Conservation (phyloP, 2,329 filamentous ascomycete genomes). For the Calonectria leucothoes region DNA sequence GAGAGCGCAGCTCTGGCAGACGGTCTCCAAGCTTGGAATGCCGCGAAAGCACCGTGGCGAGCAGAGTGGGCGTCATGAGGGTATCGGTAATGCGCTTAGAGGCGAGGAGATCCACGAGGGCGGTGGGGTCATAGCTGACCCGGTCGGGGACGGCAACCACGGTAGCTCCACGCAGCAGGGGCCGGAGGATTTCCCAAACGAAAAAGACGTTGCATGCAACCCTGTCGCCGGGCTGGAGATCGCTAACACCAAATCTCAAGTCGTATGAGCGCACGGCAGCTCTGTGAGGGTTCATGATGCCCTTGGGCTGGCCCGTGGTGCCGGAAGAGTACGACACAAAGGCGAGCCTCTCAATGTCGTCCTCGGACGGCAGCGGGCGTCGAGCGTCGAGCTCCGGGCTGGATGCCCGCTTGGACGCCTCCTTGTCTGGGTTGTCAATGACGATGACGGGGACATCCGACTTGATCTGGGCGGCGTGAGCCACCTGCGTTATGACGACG, state of each 20-base stretch:
- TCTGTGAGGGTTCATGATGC: constrained; percentile 82
- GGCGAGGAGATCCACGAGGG: constrained; percentile 77
- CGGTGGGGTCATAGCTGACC: constrained; percentile 80
- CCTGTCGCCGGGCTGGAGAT: constrained; percentile 77
- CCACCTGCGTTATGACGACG: constrained; percentile 75
- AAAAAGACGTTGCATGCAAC: constrained; percentile 93
- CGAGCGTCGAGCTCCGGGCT: constrained; percentile 52
- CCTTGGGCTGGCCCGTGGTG: constrained; percentile 83
- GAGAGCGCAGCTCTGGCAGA: constrained; percentile 73
- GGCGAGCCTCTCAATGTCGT: constrained; percentile 78
- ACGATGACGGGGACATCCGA: constrained; percentile 71
- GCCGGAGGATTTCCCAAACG: constrained; percentile 85
- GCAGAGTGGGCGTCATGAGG: constrained; percentile 84
- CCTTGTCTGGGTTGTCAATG: constrained; percentile 63
- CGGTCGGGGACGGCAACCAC: constrained; percentile 81
- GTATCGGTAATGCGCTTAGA: constrained; percentile 79
- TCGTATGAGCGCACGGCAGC: constrained; percentile 81
- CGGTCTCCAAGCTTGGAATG: constrained; percentile 73
- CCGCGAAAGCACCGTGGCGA: constrained; percentile 78
- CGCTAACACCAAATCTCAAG: constrained; percentile 76
- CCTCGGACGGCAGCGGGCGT: constrained; percentile 67
- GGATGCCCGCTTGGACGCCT: constrained; percentile 38
- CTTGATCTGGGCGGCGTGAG: constrained; percentile 75
- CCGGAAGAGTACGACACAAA: constrained; percentile 88
- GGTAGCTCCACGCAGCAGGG: constrained; percentile 80